phyloP scores from a whole-genome alignment of 2,329 filamentous ascomycete species.

The Ceratocystis eucalypticola region DNA sequence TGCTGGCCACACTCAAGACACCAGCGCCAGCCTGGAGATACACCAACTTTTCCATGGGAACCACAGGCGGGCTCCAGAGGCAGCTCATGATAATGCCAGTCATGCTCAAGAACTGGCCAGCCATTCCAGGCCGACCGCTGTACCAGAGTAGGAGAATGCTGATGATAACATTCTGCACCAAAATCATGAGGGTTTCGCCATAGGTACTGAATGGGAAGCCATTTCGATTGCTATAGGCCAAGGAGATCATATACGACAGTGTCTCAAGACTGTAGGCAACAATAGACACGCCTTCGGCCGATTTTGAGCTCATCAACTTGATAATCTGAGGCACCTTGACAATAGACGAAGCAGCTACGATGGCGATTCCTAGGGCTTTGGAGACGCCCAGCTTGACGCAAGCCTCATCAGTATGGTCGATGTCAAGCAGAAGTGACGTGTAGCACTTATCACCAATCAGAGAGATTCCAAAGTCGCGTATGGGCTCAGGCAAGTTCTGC shows the following conservation, averaged over 20 bases:
- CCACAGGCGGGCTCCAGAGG: constrained; percentile 48
- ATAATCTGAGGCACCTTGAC: constrained; percentile 96
- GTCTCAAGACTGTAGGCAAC: constrained; percentile 90
- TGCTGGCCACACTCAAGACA: constrained; percentile 70
- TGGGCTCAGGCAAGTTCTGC: constrained; percentile 56
- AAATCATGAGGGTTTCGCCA: constrained; percentile 85
- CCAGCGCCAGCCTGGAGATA: constrained; percentile 78
- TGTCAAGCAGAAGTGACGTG: constrained; percentile 67
- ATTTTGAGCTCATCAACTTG: constrained; percentile 72
- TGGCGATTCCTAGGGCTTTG: constrained; percentile 85
- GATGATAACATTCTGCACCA: constrained; percentile 85
- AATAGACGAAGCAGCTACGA: constrained; percentile 76
- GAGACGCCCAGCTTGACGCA: constrained; percentile 85
- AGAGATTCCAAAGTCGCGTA: constrained; percentile 60
- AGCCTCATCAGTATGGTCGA: constrained; percentile 60
- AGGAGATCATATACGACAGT: constrained; percentile 68
- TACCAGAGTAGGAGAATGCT: constrained; percentile 76
- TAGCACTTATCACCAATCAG: constrained; percentile 80
- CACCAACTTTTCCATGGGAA: constrained; percentile 53
- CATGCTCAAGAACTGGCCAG: constrained; percentile 60
- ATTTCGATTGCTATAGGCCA: constrained; percentile 85
- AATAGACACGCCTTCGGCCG: constrained; percentile 73
- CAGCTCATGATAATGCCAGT: constrained; percentile 45
- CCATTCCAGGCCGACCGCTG: constrained; percentile 51
- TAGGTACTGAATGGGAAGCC: constrained; percentile 93